Conservation (phyloP, 805 yeast species). For the Wickerhamomyces sydowiorum region DNA sequence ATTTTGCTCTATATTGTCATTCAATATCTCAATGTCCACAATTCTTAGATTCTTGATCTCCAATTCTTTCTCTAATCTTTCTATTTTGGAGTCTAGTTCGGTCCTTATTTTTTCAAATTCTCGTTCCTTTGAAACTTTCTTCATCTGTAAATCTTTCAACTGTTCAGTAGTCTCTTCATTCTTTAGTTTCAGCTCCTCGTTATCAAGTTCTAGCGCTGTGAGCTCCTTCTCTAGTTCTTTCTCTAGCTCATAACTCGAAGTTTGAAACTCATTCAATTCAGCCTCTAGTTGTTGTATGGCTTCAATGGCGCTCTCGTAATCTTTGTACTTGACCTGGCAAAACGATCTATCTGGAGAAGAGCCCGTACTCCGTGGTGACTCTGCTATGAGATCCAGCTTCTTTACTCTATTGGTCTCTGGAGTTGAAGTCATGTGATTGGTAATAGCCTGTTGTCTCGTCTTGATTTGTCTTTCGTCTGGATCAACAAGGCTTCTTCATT, state of each 20-base stretch:
- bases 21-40: conserved; percentile 35
- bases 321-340: conserved; percentile 18
- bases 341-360: not conserved
- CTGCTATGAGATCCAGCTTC: not conserved
- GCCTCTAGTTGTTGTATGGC: conserved; percentile 34
- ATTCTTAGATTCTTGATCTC: conserved; percentile 25
- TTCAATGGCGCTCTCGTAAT: conserved; percentile 25
- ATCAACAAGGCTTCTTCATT: no score
- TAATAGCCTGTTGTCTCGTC: no score
- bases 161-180: conserved; percentile 19
- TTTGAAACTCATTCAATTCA: conserved; percentile 37
- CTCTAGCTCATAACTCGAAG: conserved; percentile 38
- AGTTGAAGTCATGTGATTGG: not conserved
- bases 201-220: conserved; percentile 24
- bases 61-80: conserved; percentile 24
- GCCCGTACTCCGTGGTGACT: not conserved
- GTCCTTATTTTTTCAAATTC: conserved; percentile 18
- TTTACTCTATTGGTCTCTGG: not conserved
- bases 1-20: conserved; percentile 38
- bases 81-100: conserved; percentile 15
- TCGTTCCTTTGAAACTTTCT: conserved; percentile 22
- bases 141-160: conserved; percentile 20
- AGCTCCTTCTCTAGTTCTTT: conserved; percentile 37
- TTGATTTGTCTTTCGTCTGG: not conserved
- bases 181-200: conserved; percentile 14